phyloP scores from a whole-genome alignment of 2,329 filamentous ascomycete species.

The Ilyonectria mors-panacis region DNA sequence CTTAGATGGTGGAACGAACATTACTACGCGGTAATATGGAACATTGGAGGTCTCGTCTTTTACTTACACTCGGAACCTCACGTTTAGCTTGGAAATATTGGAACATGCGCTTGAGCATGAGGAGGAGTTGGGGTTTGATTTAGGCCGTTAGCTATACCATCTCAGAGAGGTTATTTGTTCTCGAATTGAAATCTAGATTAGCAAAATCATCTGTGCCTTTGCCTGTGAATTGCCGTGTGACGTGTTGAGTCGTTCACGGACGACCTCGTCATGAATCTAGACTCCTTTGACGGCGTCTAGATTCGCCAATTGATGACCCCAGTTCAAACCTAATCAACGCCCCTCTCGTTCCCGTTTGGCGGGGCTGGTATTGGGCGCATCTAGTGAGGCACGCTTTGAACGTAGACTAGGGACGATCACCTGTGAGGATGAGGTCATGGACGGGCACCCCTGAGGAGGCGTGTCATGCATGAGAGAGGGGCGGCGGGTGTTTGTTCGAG shows the following conservation, averaged over 20 bases:
- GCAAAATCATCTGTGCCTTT: neutral
- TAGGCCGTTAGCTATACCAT: constrained; percentile 28
- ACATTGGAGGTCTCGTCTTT: constrained; percentile 38
- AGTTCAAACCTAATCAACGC: neutral
- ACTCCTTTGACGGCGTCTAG: neutral
- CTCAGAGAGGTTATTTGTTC: constrained; percentile 11
- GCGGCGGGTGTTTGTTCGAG: constrained; percentile 23
- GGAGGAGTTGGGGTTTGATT: constrained; percentile 26
- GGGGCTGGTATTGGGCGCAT: constrained; percentile 19
- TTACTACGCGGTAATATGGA: constrained; percentile 49
- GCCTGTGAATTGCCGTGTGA: neutral
- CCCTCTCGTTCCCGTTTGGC: constrained; percentile 21
- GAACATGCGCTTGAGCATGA: constrained; percentile 35
- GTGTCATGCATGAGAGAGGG: constrained; percentile 44
- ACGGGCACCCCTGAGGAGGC: constrained; percentile 37
- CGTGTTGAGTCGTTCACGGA: neutral
- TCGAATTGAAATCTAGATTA: constrained; percentile 28
- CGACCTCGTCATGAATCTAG: neutral
- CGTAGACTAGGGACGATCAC: constrained; percentile 35
- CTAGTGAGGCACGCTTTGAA: constrained; percentile 22
- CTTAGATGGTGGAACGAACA: constrained; percentile 46
- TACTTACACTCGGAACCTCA: constrained; percentile 39
- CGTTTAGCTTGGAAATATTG: constrained; percentile 33
- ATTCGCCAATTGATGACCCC: neutral
- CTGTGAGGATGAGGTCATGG: constrained; percentile 45